Evolutionary conservation across 164 flowering plant genomes (phyloP), one percentile per base, ranked within the genome.

Genomic region (Dillenia suffruticosa): DNA sequence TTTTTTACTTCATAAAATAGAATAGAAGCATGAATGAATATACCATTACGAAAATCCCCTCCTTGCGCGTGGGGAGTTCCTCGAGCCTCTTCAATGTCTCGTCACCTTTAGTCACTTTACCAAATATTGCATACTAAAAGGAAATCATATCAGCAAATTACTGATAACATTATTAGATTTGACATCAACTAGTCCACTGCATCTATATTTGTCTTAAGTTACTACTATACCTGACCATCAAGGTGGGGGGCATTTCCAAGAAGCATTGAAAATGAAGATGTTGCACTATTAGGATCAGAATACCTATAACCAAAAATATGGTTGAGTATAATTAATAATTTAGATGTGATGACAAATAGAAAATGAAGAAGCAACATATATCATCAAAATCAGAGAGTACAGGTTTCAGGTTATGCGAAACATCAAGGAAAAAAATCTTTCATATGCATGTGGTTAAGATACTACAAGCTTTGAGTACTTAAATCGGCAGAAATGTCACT

Each of bases 201-300:
- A 68, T 51, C 45, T 17, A 55, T n/a, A 2, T 32, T 51, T 52
- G 49, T 12, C 65, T 58, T 51, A 12, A 48, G 10, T 15, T 49
- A 59, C 54, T 51, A 66, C 12, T 63, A 61, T 68, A 90, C 97
- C 86, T 84, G 67, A 44, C 87, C 76, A 81, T 94, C 95, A 54
- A 90, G 98, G 75, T 94, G 98, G 70, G 98, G 98, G n/a, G 97
- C 97, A 82, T 94, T 82, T 16, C 97, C 96, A 47, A 90, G 90
- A 75, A 94, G 97, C 22, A 94, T 89, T 48, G 98, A 94, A 67
- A 94, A 94, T 9, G 97, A 94, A 24, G 98, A 92, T 58, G 64
- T 10, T 48, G 82, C 98, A 75, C 98, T 92, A 71, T 92, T 62
- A 57, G 96, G 96, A 74, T 92, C 98, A 16, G 81, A 54, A 70